phyloP scores from a whole-genome alignment of 768 basidiomycete species.

The Suillus variegatus region DNA sequence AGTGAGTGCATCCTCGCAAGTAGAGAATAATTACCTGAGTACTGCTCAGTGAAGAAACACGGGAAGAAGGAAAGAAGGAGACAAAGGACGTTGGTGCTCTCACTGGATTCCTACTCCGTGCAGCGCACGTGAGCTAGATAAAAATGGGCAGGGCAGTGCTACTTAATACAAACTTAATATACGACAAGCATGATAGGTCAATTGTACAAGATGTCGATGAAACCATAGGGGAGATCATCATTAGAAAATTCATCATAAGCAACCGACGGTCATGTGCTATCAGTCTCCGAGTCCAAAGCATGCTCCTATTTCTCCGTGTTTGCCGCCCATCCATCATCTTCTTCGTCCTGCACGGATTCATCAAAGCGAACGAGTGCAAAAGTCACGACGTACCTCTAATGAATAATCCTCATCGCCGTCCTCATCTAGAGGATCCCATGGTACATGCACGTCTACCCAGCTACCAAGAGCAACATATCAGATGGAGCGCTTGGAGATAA shows the following conservation, averaged over 20 bases:
- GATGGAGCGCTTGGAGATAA: not conserved
- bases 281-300: not conserved
- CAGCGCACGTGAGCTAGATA: not conserved
- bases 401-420: slow-evolving; percentile 15
- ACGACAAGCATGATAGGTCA: not conserved
- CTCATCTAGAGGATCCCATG: slow-evolving; percentile 24
- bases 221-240: not conserved
- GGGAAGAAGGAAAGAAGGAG: not conserved
- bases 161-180: not conserved
- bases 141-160: not conserved
- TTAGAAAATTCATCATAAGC: not conserved
- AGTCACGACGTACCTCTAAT: not conserved
- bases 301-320: not conserved
- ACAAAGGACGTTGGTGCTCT: not conserved
- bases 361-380: not conserved
- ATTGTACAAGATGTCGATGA: not conserved
- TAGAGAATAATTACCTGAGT: not conserved
- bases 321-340: not conserved
- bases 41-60: not conserved
- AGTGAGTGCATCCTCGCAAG: not conserved
- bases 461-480: slow-evolving; percentile 1
- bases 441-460: slow-evolving; percentile 19
- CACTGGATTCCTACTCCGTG: not conserved
- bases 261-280: not conserved
- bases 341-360: not conserved